Evolutionary conservation across 805 yeast genomes (phyloP), one percentile per base, ranked within the genome.

Genomic region (Kregervanrija pseudodelftensis): DNA sequence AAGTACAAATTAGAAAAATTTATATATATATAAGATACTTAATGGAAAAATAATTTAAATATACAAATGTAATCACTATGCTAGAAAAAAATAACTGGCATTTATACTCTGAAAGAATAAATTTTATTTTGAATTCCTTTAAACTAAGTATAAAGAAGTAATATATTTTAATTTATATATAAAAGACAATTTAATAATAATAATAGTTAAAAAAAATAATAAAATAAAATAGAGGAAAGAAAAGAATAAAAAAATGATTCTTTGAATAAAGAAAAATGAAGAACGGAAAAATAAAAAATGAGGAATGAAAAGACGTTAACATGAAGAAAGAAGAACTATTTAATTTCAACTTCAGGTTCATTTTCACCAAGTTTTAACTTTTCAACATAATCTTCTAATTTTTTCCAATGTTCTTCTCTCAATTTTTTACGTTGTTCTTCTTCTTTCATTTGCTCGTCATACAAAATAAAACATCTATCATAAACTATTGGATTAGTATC

Each of bases 401-500:
- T 71, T 51, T 71, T 74, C 95, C 95, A 85, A 45, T 81, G 84
- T 52, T 77, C 79, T 52, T 74, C 76, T 52, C 86, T 73, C 33
- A 80, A 73, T 36, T 70, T 68, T 53, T 79, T 81, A 44, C 84
- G 72, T 53, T 76, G 76, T 52, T 76, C 76, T 59, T 83, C 86
- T 53, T 83, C 89, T 55, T 80, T 85, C 48, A 84, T 69, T 41
- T 85, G 80, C 55, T 87, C 87, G 55, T 88, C 83, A 63, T 89
- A 89, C 50, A 86, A 66, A 55, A 86, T 75, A n/a, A 95, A 85
- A 61, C 98, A 91, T 60, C 89, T 90, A 61, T 90, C 96, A 65
- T 87, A 93, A 22, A 91, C 71, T 8, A 82, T 81, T 12, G 96
- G 95, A 62, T 90, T 90, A 42, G 93, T 83, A 58, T 91, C 97